Base-by-base conservation (phyloP, 2,329 filamentous ascomycete species). In the Emydomyces testavorans region DNA sequence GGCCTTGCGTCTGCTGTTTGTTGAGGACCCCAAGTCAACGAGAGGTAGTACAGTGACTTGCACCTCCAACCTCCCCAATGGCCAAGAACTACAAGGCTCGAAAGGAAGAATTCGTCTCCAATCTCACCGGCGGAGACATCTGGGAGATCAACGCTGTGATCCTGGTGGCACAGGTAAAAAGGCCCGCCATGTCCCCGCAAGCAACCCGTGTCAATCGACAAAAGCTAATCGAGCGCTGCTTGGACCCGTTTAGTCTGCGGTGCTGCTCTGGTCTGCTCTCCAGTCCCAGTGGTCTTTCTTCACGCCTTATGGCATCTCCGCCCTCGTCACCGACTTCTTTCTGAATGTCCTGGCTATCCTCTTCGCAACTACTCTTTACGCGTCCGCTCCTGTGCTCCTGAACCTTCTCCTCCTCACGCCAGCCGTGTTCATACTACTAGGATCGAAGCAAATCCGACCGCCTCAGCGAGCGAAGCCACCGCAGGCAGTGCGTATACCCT, bases 31-130 rank as follows among this genome's bases (percentile, higher is more conserved):
- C 7, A 34, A 28, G 31, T 16, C 8, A 20, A 24, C n/a, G n/a
- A n/a, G n/a, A n/a, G n/a, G n/a, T n/a, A n/a, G n/a, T n/a, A n/a
- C n/a, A n/a, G n/a, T n/a, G n/a, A n/a, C n/a, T n/a, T n/a, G n/a
- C n/a, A 7, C 18, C 21, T 5, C 10, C 11, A 28, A 29, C 21
- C 26, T 18, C 37, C n/a, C 36, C 26, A 40, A 52, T 52, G 66
- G 62, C 65, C 36, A 55, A 61, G 46, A 82, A 75, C 67, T 94
- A 95, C 73, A 98, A 95, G 70, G 78, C 83, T 60, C 75, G 83
- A 57, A 98, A 98, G 71, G 89, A 94, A 72, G 87, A 87, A 62
- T 94, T 94, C 65, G 92, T 98, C 60, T 94, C 90, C 47, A 85
- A 88, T 64, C 78, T 94, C 24, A 81, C 83, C 5, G 92, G 92